Base-by-base conservation (phyloP, 768 basidiomycete species). In the Termitomyces sp. region DNA sequence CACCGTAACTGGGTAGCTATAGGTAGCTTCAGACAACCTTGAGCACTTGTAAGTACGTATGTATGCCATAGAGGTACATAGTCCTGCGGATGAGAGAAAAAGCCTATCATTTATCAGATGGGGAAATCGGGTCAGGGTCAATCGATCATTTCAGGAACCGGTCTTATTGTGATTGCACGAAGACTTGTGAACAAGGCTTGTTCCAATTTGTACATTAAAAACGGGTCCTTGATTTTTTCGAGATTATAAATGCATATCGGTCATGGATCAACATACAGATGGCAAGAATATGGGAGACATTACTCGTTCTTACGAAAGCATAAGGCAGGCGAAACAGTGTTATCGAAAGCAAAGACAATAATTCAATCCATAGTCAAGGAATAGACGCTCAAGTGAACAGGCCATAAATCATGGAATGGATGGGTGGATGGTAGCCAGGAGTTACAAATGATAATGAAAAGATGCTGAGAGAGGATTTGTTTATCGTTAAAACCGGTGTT, bases 341-440 rank as follows among this genome's bases (percentile, higher is more conserved):
- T 56, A 64, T 49, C 48, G 65, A 69, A 65, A 67, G 62, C 65
- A 59, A 63, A 58, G 59, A 57, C 26, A 66, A 65, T 65, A 69
- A 56, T 61, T 62, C 60, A 54, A 58, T 41, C 44, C 55, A 53
- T 45, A 61, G 52, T 54, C 35, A 49, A 46, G 52, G 49, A 28
- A 55, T 38, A 56, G 33, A 30, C 3, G 3, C 18, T 30, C 11
- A 2, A 28, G 38, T 28, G 3, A 52, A 52, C 5, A 18, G 3
- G 20, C 20, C n/a, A 20, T 32, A 40, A 7, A 50, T 36, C 14
- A 26, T 36, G 22, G 38, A n/a, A 28, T 38, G 36, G 20, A 38
- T 36, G 35, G 16, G 24, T 36, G 35, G 49, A 51, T 51, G 50
- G 10, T 28, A 11, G 36, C 11, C 16, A n/a, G 40, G n/a, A 48